Evolutionary conservation across 805 yeast species (phyloP).

Genomic region (Lachancea dasiensis): DNA sequence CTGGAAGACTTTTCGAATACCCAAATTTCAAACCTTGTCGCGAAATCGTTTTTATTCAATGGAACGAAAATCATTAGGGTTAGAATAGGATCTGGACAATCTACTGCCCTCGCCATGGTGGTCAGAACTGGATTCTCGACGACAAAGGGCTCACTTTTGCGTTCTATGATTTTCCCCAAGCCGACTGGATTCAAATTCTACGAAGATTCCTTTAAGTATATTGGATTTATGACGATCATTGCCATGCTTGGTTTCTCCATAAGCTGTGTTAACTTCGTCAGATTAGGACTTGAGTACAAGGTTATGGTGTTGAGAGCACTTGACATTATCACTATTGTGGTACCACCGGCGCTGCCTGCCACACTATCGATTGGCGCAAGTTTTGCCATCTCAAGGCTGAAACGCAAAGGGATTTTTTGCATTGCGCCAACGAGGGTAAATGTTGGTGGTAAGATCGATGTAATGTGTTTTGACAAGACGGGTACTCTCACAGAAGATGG

Average conservation of each 20-base stretch:
- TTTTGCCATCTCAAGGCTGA: constrained; percentile 76
- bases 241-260: constrained; percentile 80
- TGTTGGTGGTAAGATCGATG: constrained; percentile 91
- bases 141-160: constrained; percentile 86
- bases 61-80: constrained; percentile 89
- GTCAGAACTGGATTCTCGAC: constrained; percentile 90
- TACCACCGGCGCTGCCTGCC: constrained; percentile 98
- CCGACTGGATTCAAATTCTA: constrained; percentile 92
- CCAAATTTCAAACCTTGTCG: constrained; percentile 55
- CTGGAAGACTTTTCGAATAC: constrained; percentile 50
- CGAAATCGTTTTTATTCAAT: constrained; percentile 71
- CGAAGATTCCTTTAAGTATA: constrained; percentile 89
- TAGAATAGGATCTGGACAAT: constrained; percentile 49
- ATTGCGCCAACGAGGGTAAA: constrained; percentile 92
- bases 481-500: constrained; percentile 98
- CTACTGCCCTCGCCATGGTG: constrained; percentile 74
- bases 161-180: constrained; percentile 96
- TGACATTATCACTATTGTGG: constrained; percentile 92
- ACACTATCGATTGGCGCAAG: constrained; percentile 95
- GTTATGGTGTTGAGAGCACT: constrained; percentile 81
- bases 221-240: constrained; percentile 86
- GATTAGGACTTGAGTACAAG: constrained; percentile 61
- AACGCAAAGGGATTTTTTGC: constrained; percentile 68
- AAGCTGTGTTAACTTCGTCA: constrained; percentile 76
- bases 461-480: constrained; percentile 91